Base-by-base conservation (phyloP, 2,329 filamentous ascomycete genomes). In the Cladophialophora yegresii region DNA sequence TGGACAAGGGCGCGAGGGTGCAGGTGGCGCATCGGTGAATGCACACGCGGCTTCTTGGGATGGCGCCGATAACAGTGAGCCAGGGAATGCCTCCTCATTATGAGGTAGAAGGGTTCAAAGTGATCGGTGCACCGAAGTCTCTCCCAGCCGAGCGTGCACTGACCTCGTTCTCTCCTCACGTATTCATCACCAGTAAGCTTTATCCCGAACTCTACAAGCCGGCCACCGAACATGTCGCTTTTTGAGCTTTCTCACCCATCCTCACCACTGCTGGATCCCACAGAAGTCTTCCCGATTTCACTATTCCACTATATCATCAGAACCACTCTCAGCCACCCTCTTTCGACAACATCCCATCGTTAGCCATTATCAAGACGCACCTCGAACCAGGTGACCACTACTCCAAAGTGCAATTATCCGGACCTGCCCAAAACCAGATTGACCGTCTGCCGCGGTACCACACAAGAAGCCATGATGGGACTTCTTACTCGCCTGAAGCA, bases 401-500 rank as follows among this genome's bases (percentile, higher is more conserved):
- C 54, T 55, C 30, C 32, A 55, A 32, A 40, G 54, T 32, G 26
- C 33, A 13, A 30, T 32, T 7, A 55, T 55, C 54, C n/a, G 53
- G 53, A 23, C 32, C 26, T n/a, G 51, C 51, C 51, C 51, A n/a
- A 32, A 22, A 10, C 51, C 30, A 54, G 51, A 54, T 54, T 22
- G 56, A 53, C 57, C 57, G 30, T 26, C 43, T 53, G 28, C n/a
- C 47, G 13, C 23, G 26, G 3, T 28, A 28, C 26, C 3, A 28
- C 26, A 28, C 45, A 22, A 58, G 7, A 33, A 59, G 28, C 28
- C 57, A 59, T 59, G 57, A 33, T 59, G 26, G 57, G 13, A 51
- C 22, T 59, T 2, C 36, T 59, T 59, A 45, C 57, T 59, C 47
- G 57, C 45, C 47, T 59, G 45, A 51, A 30, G 30, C 57, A 12